Evolutionary conservation across 306 rosid genomes (phyloP).

Genomic region (Sphenostylis stenocarpa): DNA sequence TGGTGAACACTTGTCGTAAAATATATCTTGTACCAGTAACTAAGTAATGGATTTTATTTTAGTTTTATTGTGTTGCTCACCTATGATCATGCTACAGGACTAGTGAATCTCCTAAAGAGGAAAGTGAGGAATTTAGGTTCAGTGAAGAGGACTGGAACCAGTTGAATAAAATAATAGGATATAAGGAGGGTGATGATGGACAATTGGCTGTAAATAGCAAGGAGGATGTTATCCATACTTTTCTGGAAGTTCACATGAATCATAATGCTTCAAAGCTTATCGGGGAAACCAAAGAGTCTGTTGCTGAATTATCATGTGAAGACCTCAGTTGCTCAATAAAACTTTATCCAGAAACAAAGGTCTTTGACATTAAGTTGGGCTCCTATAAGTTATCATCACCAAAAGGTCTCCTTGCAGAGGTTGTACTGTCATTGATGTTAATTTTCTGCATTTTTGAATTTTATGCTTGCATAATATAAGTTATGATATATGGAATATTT

Average conservation of each 20-base stretch:
- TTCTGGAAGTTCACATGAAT: constrained; percentile 75
- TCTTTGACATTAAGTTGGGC: constrained; percentile 79
- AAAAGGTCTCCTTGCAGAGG: constrained; percentile 92
- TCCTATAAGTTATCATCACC: constrained; percentile 89
- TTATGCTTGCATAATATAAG: background rate
- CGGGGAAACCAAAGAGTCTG: constrained; percentile 67
- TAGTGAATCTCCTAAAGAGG: constrained; percentile 62
- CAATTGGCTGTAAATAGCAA: constrained; percentile 49
- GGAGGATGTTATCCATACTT: constrained; percentile 78
- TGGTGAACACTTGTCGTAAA: constrained; percentile 49
- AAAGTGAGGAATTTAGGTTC: constrained; percentile 69
- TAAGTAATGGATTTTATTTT: constrained; percentile 20
- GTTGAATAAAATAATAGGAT: constrained; percentile 88
- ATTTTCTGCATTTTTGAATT: constrained; percentile 9
- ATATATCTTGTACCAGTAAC: constrained; percentile 7
- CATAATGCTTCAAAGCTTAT: constrained; percentile 91
- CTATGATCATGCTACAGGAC: constrained; percentile 54
- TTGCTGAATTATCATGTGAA: constrained; percentile 94
- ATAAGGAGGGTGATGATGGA: constrained; percentile 75
- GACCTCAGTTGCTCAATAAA: constrained; percentile 74
- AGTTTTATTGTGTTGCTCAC: constrained; percentile 22
- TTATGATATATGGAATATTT: constrained; percentile 26
- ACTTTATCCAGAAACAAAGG: constrained; percentile 87
- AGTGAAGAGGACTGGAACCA: constrained; percentile 88
- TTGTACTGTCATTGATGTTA: constrained; percentile 32